Evolutionary conservation across 768 basidiomycete species (phyloP).

Genomic region (Exsudoporus frostii): DNA sequence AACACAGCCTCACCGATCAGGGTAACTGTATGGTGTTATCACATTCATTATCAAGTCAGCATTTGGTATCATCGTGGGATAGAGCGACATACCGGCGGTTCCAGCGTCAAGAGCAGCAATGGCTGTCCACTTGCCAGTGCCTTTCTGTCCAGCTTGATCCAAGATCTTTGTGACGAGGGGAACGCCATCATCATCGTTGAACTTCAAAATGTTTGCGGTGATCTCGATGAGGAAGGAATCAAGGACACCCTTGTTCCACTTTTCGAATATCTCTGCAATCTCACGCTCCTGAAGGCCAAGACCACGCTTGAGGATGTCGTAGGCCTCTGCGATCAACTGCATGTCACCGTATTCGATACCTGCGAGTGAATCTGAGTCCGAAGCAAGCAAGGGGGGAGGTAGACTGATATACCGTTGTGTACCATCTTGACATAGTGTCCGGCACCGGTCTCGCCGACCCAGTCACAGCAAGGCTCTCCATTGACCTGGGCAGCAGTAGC

Average conservation of each 20-base stretch:
- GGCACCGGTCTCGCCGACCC: slow-evolving; percentile 95
- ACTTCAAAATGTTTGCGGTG: slow-evolving; percentile 93
- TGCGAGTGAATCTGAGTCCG: slow-evolving; percentile 29
- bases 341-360: slow-evolving; percentile 99
- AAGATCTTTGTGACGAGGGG: slow-evolving; percentile 92
- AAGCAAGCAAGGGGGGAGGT: neutral
- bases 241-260: slow-evolving; percentile 98
- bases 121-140: slow-evolving; percentile 99
- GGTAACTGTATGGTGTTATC: slow-evolving; percentile 59
- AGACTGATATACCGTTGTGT: slow-evolving; percentile 69
- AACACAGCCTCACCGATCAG: slow-evolving; percentile 99
- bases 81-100: slow-evolving; percentile 58
- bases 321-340: slow-evolving; percentile 98
- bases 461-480: slow-evolving; percentile 98
- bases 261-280: slow-evolving; percentile 90
- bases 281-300: slow-evolving; percentile 83
- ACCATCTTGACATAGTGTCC: slow-evolving; percentile 99
- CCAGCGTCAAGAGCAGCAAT: slow-evolving; percentile 94
- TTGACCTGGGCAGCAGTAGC: slow-evolving; percentile 92
- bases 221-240: slow-evolving; percentile 99
- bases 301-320: slow-evolving; percentile 97
- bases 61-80: slow-evolving; percentile 5
- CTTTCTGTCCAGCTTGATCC: slow-evolving; percentile 97
- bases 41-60: slow-evolving; percentile 5
- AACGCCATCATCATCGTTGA: slow-evolving; percentile 93